Base-by-base conservation (phyloP, 169 alveolate species). In the Babesia bigemina region DNA sequence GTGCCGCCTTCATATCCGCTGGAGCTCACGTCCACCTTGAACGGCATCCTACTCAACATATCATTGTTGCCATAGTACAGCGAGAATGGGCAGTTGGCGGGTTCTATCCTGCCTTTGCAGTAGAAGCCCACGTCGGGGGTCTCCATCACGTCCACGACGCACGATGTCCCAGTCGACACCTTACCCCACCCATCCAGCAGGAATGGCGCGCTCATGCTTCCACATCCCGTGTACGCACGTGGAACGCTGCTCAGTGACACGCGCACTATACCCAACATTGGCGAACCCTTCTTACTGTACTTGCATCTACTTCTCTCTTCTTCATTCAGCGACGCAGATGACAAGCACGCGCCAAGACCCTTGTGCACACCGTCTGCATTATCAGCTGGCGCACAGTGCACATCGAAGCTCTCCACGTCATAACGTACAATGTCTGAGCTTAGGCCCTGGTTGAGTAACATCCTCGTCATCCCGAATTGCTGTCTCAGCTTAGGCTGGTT, bases 71-170 rank as follows among this genome's bases (percentile, higher is more conserved):
- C 22, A 26, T 65, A 39, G 50, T 28, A 47, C 52, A 60, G 21
- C 19, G 22, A 16, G 17, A 3, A 11, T 19, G 63, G 67, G 39
- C 84, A 75, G 14, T 63, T 56, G 16, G n/a, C 13, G 14, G 84
- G 84, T 36, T 42, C 48, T 9, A 75, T 36, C 10, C 36, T 29
- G n/a, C 84, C 86, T 39, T 56, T 55, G 52, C 86, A 76, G 42
- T 65, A 65, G 55, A 76, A 76, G 22, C 86, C 86, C 0, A 76
- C 36, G 29, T 33, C 17, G 28, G 59, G 75, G 39, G 39, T 49
- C 21, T 56, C 70, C 86, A 76, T 65, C 24, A 76, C 53, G 49
- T 76, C 86, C 47, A 60, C 49, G n/a, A 53, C 26, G 39, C 71
- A 63, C 17, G 59, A 24, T 22, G 33, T 19, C n/a, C 13, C 60